A percentile compares a stretch with the other conserved stretches of the same genome.
These are phyloP conservation scores for Acer campestre DNA, from an alignment of 345 rosid species.

Conservation along the genomic window DNA sequence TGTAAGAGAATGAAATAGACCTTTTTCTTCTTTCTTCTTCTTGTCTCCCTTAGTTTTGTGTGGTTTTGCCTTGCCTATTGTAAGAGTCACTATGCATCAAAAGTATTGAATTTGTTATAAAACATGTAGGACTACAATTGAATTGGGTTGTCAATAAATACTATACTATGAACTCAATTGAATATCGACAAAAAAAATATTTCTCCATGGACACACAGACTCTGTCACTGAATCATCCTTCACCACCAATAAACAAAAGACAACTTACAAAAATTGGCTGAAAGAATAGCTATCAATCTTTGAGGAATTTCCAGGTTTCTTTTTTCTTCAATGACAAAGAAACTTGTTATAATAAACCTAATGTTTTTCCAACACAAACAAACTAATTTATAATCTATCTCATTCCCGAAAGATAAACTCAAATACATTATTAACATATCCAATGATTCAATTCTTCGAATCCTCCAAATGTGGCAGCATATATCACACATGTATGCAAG, in stretches of 20 bases:
- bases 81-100: conserved; percentile 72
- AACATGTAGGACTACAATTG: neutral
- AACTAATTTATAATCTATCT: too few relatives aligned
- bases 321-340: neutral
- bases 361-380: too few relatives aligned
- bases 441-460: too few relatives aligned
- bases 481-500: too few relatives aligned
- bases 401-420: too few relatives aligned
- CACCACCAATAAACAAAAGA: neutral
- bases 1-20: conserved; percentile 23
- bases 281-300: neutral
- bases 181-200: conserved; percentile 19
- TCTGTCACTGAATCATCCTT: conserved; percentile 15
- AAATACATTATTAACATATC: too few relatives aligned
- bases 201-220: conserved; percentile 9
- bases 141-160: conserved; percentile 2
- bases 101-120: neutral
- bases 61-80: conserved; percentile 70
- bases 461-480: too few relatives aligned
- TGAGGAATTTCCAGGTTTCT: neutral
- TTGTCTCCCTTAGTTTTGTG: conserved; percentile 78
- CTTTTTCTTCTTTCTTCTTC: conserved; percentile 92
- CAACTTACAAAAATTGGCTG: neutral
- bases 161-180: conserved; percentile 25
- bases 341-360: too few relatives aligned